These are phyloP conservation scores for Cercospora sp. DNA, from an alignment of 2,329 filamentous ascomycete species.

Conservation along the genomic window DNA sequence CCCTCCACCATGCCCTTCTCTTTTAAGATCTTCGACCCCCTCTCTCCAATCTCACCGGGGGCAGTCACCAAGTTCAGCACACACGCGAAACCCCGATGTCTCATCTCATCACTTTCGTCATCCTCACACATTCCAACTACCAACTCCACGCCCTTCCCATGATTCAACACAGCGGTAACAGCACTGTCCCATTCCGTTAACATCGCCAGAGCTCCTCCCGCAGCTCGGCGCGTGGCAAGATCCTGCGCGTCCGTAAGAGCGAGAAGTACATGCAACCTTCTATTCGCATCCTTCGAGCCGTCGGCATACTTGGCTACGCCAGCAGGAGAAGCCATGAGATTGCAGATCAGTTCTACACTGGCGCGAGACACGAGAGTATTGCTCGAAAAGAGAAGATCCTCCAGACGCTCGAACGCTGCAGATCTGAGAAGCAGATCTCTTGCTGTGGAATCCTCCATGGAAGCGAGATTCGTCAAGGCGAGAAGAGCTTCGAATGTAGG, in stretches of 20 bases:
- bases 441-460: slow-evolving; percentile 63
- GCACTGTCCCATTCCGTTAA: slow-evolving; percentile 77
- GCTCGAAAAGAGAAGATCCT: slow-evolving; percentile 78
- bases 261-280: slow-evolving; percentile 78
- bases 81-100: slow-evolving; percentile 69
- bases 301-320: slow-evolving; percentile 71
- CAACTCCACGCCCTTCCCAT: slow-evolving; percentile 72
- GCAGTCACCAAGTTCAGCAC: slow-evolving; percentile 66
- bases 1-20: slow-evolving; percentile 55
- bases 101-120: slow-evolving; percentile 62
- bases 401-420: slow-evolving; percentile 69
- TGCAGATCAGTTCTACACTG: slow-evolving; percentile 86
- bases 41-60: slow-evolving; percentile 64
- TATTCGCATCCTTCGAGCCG: slow-evolving; percentile 64
- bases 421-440: slow-evolving; percentile 68
- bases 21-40: slow-evolving; percentile 62
- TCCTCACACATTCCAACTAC: slow-evolving; percentile 79
- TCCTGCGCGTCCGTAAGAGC: slow-evolving; percentile 88
- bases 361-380: slow-evolving; percentile 79
- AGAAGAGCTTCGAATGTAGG: slow-evolving; percentile 89
- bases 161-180: slow-evolving; percentile 67
- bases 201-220: slow-evolving; percentile 84
- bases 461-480: slow-evolving; percentile 91
- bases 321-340: slow-evolving; percentile 71
- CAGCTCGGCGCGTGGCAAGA: slow-evolving; percentile 73